Percentiles rank a stretch among this genome's conserved stretches.
Evolutionary conservation across 2,329 filamentous ascomycete genomes (phyloP).

Genomic region (Didymella exigua): DNA sequence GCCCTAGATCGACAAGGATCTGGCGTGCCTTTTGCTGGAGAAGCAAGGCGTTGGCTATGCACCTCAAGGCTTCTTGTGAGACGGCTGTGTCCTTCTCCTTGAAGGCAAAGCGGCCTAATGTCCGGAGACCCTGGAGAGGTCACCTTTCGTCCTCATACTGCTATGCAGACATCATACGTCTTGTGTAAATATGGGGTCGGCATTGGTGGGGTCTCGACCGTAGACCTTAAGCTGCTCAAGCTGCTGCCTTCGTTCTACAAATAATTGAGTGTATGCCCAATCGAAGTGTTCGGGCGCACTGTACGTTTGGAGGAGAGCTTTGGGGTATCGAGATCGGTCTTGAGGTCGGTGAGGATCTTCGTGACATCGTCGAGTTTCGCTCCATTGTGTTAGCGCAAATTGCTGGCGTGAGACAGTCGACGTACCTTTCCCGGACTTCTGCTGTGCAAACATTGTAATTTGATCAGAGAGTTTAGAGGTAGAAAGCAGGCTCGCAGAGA

Average conservation of each 20-base stretch:
- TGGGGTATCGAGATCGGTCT: constrained; percentile 65
- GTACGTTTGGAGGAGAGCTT: constrained; percentile 66
- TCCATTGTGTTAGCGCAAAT: constrained; percentile 23
- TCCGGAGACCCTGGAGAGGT: constrained; percentile 69
- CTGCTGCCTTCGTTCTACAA: constrained; percentile 64
- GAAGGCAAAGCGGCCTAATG: constrained; percentile 75
- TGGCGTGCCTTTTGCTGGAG: constrained; percentile 72
- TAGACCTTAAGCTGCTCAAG: constrained; percentile 75
- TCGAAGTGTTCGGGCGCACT: constrained; percentile 20
- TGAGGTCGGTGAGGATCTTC: constrained; percentile 66
- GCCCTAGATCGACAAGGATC: constrained; percentile 73
- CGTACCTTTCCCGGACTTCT: constrained; percentile 29
- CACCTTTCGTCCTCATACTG: constrained; percentile 11
- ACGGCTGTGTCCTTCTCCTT: constrained; percentile 63
- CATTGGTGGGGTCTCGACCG: constrained; percentile 72
- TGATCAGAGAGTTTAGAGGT: too few relatives aligned
- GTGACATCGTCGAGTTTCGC: constrained; percentile 74
- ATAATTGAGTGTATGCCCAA: not conserved
- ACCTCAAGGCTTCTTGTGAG: constrained; percentile 77
- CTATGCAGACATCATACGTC: constrained; percentile 58
- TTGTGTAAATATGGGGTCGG: constrained; percentile 83
- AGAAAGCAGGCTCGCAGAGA: not conserved
- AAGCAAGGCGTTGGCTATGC: constrained; percentile 83
- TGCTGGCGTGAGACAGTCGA: not conserved
- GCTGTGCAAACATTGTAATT: constrained; percentile 7